phyloP scores from a whole-genome alignment of 495 filamentous ascomycete species.

The Copromyces sp. region DNA sequence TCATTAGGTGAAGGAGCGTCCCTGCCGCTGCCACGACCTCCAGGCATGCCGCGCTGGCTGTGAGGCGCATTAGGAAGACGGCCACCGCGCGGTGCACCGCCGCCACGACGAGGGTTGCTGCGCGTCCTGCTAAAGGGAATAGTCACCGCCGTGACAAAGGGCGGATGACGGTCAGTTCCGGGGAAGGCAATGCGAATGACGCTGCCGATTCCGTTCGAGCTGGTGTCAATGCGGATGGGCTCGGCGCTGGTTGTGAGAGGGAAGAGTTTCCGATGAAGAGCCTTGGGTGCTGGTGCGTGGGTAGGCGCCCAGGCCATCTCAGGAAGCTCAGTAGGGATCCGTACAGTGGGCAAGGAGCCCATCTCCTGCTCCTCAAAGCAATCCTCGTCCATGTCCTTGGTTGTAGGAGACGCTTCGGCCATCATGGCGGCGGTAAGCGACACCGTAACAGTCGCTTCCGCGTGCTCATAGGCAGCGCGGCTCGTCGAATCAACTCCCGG shows the following conservation, averaged over 20 bases:
- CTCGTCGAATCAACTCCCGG: conserved; percentile 46
- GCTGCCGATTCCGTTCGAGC: conserved; percentile 28
- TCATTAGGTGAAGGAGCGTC: conserved; percentile 13
- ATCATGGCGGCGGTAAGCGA: conserved; percentile 5
- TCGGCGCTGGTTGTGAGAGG: conserved; percentile 30
- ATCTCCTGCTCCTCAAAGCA: conserved; percentile 78
- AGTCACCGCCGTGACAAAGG: conserved; percentile 22
- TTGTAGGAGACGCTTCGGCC: conserved; percentile 25
- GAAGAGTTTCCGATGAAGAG: conserved; percentile 24
- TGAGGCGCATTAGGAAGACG: conserved; percentile 20
- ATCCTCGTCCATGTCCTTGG: conserved; percentile 61
- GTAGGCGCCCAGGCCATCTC: conserved; percentile 38
- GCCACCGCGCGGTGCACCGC: conserved; percentile 19
- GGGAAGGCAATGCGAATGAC: conserved; percentile 35
- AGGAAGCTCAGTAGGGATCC: conserved; percentile 51
- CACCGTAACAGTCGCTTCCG: conserved; percentile 38
- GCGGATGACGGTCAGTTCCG: conserved; percentile 18
- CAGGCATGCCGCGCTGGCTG: conserved; percentile 1
- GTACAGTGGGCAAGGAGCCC: conserved; percentile 62
- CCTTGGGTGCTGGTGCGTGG: conserved; percentile 24
- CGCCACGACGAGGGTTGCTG: conserved; percentile 39
- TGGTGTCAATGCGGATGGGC: conserved; percentile 26
- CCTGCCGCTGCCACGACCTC: conserved; percentile 5
- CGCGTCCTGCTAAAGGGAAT: conserved; percentile 29
- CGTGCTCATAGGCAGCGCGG: conserved; percentile 50